These are phyloP conservation scores for Arthrocladium fulminans DNA, from an alignment of 2,329 filamentous ascomycete genomes.

Conservation along the genomic window DNA sequence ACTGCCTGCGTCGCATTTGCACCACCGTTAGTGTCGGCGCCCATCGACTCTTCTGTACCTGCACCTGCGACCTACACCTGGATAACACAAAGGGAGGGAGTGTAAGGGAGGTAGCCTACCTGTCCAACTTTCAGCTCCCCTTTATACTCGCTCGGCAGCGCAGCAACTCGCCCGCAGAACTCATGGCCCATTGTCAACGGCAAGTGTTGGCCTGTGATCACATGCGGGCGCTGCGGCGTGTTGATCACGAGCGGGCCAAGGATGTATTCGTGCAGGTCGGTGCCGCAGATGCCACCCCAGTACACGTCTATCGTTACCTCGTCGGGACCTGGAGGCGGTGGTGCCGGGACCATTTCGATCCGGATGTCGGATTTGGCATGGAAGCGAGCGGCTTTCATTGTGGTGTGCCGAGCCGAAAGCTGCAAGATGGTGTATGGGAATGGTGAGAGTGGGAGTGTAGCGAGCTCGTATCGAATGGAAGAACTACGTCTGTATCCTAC, in stretches of 20 bases:
- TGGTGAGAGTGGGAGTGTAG: neutral
- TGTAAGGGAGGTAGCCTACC: too few relatives aligned
- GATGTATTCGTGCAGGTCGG: conserved; percentile 38
- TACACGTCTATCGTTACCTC: conserved; percentile 31
- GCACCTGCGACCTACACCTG: too few relatives aligned
- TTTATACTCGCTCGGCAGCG: conserved; percentile 37
- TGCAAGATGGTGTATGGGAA: neutral
- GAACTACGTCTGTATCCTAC: too few relatives aligned
- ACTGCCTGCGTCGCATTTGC: conserved; percentile 41
- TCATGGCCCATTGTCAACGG: conserved; percentile 46
- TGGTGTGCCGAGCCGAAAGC: conserved; percentile 12
- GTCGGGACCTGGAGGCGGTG: conserved; percentile 30
- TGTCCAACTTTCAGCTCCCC: conserved; percentile 27
- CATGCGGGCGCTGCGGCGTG: conserved; percentile 37
- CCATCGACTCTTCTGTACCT: too few relatives aligned
- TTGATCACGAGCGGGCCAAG: conserved; percentile 39
- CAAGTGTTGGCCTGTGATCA: conserved; percentile 42
- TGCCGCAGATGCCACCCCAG: conserved; percentile 25
- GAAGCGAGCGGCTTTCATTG: conserved; percentile 39
- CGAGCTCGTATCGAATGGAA: neutral
- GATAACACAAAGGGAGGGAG: too few relatives aligned
- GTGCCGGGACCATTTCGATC: conserved; percentile 34
- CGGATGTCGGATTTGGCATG: conserved; percentile 36
- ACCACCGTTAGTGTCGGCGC: too few relatives aligned
- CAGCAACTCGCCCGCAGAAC: conserved; percentile 43